Base-by-base conservation (phyloP, 371 early-diverging fungal genomes). In the Thermomucor indicae-seudaticae region DNA sequence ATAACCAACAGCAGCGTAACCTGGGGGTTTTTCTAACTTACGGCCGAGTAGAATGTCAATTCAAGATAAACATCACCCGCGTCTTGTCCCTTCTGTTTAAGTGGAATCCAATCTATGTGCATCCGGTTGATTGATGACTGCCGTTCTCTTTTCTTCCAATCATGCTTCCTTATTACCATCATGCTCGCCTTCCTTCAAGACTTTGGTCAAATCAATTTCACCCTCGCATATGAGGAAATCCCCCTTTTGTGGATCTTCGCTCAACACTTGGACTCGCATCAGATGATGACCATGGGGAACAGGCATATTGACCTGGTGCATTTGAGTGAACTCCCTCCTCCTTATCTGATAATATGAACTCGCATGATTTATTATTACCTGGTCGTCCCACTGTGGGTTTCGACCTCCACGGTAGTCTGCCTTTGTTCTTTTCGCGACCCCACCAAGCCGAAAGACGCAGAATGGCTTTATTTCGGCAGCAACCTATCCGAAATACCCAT, bases 151-250 rank as follows among this genome's bases (percentile, higher is more conserved):
- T 25, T 12, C 4, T 12, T 16, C 16, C 14, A 42, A 14, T 20
- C 4, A 20, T 47, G 19, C 2, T 20, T 14, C 34, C 35, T 4
- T 37, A 43, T 62, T 71, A 83, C 87, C 77, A 57, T 88, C 87
- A 7, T 75, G 69, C 51, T 86, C 87, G 20, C 87, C 88, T 27
- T 78, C 70, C 16, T 64, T 74, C 25, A 85, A 57, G 4, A 86
- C 80, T 28, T 72, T 75, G 11, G 70, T 49, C 50, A 86, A 59
- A 64, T 88, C 85, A 31, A 88, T 61, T 7, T 79, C 72, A 37
- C 78, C 72, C 43, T 84, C 81, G 19, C 54, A 54, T 12, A 54
- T 32, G 12, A 54, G 29, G 11, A 45, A 47, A 22, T 54, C 48
- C 11, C 54, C 54, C 32, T 51, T 30, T 19, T 45, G 29, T 44